Evolutionary conservation across 768 basidiomycete genomes (phyloP), one percentile per base, ranked within the genome.

Genomic region (Leccinum subgranulosum): DNA sequence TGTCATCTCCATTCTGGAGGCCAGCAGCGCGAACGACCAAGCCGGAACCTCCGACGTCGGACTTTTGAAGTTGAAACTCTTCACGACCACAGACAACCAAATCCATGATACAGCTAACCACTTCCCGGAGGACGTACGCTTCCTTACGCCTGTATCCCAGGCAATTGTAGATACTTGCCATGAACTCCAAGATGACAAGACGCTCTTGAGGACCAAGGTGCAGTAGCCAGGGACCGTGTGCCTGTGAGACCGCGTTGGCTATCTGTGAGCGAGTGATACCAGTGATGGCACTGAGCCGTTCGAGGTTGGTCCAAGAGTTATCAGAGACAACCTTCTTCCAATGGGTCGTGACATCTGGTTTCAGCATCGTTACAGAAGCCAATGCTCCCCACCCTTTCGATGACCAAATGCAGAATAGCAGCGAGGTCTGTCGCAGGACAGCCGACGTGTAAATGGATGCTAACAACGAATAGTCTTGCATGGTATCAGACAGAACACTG

Each of bases 91-190:
- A 90, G n/a, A 94, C 89, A 57, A 96, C 75, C 54, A 93, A 79
- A 67, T 94, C 94, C 76, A 95, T 77, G 54, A 93, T 72, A 62
- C 89, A 90, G 9, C 89, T 91, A 21, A 95, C 78, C 45, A 97
- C 81, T 67, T 98, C 94, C 11, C 96, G 81, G 25, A 94, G 77
- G 41, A 94, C 76, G 65, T 90, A 90, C 0, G 87, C 89, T 74
- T 97, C 95, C 74, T 96, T 96, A 49, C 97, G 81, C 53, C 78
- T 81, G 70, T 94, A 92, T 9, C 92, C 94, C 5, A 99, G 71
- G 61, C 85, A 88, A 11, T 87, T 81, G 70, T 89, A 95, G 48
- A 92, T 74, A 60, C 85, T 84, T 0, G 90, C 89, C 49, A 87
- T 81, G 34, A 80, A 78, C 63, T 90, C 85, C 55, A 92, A 77